A percentile compares a stretch with the other conserved stretches of the same genome.
These are phyloP conservation scores for Tylopilus sp. DNA, from an alignment of 1,284 basidiomycete species.

Conservation along the genomic window DNA sequence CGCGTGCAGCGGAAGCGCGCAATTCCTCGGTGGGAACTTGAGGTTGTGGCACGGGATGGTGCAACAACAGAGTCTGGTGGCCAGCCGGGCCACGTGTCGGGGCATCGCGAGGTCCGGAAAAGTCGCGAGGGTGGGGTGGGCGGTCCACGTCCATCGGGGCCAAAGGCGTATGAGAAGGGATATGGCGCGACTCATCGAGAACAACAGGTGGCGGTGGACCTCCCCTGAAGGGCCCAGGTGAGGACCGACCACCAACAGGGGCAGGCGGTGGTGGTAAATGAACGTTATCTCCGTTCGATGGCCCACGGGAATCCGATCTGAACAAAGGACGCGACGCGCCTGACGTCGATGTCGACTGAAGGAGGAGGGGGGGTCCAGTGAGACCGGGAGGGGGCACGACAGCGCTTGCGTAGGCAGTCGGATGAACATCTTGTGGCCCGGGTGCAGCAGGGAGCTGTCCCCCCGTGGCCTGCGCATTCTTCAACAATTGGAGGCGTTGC, in stretches of 20 bases:
- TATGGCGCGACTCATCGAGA: constrained; percentile 64
- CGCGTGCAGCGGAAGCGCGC: constrained; percentile 38
- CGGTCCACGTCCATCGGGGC: constrained; percentile 84
- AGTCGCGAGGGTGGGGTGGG: constrained; percentile 54
- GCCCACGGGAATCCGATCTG: constrained; percentile 62
- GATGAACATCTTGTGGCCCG: constrained; percentile 91
- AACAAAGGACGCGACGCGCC: constrained; percentile 47
- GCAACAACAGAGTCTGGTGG: constrained; percentile 55
- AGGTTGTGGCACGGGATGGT: constrained; percentile 61
- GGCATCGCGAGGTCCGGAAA: constrained; percentile 45
- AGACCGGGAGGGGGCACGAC: constrained; percentile 64
- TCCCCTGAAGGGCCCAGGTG: constrained; percentile 69
- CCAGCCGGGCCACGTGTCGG: constrained; percentile 47
- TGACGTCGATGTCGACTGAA: constrained; percentile 46
- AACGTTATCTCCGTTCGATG: constrained; percentile 46
- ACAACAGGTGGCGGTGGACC: constrained; percentile 76
- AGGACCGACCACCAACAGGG: constrained; percentile 43
- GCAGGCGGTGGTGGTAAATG: constrained; percentile 60
- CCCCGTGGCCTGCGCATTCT: constrained; percentile 79
- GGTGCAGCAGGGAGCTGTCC: constrained; percentile 78
- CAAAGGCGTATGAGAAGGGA: constrained; percentile 63
- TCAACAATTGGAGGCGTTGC: constrained; percentile 72
- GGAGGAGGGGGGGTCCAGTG: constrained; percentile 56
- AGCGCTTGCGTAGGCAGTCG: constrained; percentile 83
- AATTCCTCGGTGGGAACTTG: constrained; percentile 47